Percentiles rank a stretch among this genome's conserved stretches.
Evolutionary conservation across 441 rosid species (phyloP).

Genomic region (Mallotus japonicus): DNA sequence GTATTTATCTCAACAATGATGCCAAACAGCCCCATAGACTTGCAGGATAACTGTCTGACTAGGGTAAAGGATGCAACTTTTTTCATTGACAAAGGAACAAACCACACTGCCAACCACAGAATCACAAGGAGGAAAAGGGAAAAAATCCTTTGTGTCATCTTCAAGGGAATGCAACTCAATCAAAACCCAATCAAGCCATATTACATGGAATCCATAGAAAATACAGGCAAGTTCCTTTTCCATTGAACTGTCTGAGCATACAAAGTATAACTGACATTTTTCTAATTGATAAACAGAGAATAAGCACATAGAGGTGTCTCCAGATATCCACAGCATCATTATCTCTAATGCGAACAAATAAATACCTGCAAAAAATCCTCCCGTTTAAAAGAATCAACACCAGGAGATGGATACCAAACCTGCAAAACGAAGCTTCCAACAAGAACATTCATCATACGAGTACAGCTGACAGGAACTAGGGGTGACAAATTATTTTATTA

Average conservation of each 20-base stretch:
- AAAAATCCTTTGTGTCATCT: neutral
- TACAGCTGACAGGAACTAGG: slow-evolving; percentile 20
- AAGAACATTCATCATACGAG: slow-evolving; percentile 48
- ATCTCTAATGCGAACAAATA: slow-evolving; percentile 1
- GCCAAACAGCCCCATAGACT: neutral
- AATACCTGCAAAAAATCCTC: slow-evolving; percentile 98
- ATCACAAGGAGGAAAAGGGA: neutral
- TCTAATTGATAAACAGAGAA: slow-evolving; percentile 4
- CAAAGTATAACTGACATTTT: neutral
- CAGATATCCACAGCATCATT: slow-evolving; percentile 9
- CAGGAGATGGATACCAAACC: slow-evolving; percentile 99
- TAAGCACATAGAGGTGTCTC: neutral
- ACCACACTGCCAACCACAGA: slow-evolving; percentile 8
- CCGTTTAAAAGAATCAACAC: slow-evolving; percentile 85
- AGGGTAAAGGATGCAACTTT: neutral
- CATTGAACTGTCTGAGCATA: neutral
- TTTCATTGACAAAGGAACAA: slow-evolving; percentile 16
- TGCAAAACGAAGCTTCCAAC: slow-evolving; percentile 61
- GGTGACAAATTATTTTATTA: slow-evolving; percentile 7
- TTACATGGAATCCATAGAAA: neutral
- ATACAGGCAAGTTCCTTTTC: slow-evolving; percentile 6
- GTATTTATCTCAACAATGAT: neutral
- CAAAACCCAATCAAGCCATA: neutral
- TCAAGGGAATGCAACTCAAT: neutral
- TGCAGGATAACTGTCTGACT: neutral